phyloP scores from a whole-genome alignment of 306 rosid species.

The Arachis stenosperma region DNA sequence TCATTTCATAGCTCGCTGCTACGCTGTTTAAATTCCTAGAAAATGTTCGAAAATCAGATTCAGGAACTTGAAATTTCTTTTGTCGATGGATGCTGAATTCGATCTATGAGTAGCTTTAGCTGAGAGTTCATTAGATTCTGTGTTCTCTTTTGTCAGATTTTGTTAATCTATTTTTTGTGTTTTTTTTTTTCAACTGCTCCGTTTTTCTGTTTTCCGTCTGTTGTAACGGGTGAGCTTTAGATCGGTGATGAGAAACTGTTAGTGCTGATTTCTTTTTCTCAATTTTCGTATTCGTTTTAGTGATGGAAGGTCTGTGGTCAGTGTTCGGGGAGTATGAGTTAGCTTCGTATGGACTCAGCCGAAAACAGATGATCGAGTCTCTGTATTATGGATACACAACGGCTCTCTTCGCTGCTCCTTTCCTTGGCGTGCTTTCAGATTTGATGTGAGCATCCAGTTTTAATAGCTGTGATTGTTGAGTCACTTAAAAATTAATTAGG shows the following conservation, averaged over 20 bases:
- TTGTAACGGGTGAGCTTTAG: constrained; percentile 28
- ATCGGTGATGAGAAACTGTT: constrained; percentile 42
- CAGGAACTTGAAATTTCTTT: constrained; percentile 9
- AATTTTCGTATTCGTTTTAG: constrained; percentile 43
- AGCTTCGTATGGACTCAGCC: constrained; percentile 63
- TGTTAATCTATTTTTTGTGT: no score
- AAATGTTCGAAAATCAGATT: constrained; percentile 36
- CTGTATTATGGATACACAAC: constrained; percentile 74
- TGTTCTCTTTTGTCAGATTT: neutral
- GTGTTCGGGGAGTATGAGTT: constrained; percentile 81
- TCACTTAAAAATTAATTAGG: constrained; percentile 1
- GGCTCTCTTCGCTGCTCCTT: constrained; percentile 67
- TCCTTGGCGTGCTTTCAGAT: constrained; percentile 80
- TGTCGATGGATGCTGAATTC: constrained; percentile 16
- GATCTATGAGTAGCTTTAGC: constrained; percentile 1
- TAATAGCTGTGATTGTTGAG: constrained; percentile 23
- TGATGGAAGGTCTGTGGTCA: constrained; percentile 79
- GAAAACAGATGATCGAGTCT: constrained; percentile 60
- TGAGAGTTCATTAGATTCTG: constrained; percentile 2
- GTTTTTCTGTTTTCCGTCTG: neutral
- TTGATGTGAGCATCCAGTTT: constrained; percentile 60
- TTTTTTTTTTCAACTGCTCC: no score
- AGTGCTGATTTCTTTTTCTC: constrained; percentile 29
- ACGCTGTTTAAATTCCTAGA: constrained; percentile 42
- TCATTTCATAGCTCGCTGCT: neutral